These are phyloP conservation scores for Geotrichum cucujoidarum DNA, from an alignment of 1,139 yeast species.

Conservation along the genomic window DNA sequence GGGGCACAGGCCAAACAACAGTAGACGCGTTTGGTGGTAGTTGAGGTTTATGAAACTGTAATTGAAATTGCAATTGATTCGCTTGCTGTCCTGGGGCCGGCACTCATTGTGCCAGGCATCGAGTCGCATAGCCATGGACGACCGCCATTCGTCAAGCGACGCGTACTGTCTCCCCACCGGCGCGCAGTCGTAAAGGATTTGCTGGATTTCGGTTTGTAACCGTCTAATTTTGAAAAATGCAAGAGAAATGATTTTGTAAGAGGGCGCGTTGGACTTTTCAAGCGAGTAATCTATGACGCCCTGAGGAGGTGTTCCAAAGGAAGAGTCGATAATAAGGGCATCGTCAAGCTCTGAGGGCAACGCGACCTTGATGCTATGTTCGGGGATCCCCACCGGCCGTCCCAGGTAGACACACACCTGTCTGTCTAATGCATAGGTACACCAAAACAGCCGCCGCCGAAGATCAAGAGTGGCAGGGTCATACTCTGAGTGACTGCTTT, in stretches of 20 bases:
- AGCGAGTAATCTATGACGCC: slow-evolving; percentile 29
- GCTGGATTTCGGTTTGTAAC: slow-evolving; percentile 73
- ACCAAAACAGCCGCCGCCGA: slow-evolving; percentile 80
- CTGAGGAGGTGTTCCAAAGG: slow-evolving; percentile 2
- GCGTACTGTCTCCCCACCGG: slow-evolving; percentile 62
- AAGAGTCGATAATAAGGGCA: slow-evolving; percentile 44
- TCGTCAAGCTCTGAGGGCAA: slow-evolving; percentile 77
- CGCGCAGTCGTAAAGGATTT: slow-evolving; percentile 61
- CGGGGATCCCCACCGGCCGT: slow-evolving; percentile 69
- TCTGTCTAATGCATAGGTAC: slow-evolving; percentile 77
- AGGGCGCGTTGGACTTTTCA: slow-evolving; percentile 39
- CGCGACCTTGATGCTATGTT: slow-evolving; percentile 55
- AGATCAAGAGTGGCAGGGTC: slow-evolving; percentile 61
- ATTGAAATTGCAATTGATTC: slow-evolving; percentile 73
- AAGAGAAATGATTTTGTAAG: slow-evolving; percentile 62
- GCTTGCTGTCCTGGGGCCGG: slow-evolving; percentile 52
- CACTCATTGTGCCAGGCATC: slow-evolving; percentile 57
- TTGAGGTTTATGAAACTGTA: slow-evolving; percentile 65
- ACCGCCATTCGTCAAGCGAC: slow-evolving; percentile 57
- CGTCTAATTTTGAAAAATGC: slow-evolving; percentile 63
- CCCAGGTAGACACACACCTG: slow-evolving; percentile 69
- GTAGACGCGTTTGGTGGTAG: slow-evolving; percentile 67
- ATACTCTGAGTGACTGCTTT: slow-evolving; percentile 14
- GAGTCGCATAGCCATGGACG: slow-evolving; percentile 46
- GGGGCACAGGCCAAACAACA: slow-evolving; percentile 74